Evolutionary conservation across 495 filamentous ascomycete genomes (phyloP).

Genomic region (Usnea hakonensis): DNA sequence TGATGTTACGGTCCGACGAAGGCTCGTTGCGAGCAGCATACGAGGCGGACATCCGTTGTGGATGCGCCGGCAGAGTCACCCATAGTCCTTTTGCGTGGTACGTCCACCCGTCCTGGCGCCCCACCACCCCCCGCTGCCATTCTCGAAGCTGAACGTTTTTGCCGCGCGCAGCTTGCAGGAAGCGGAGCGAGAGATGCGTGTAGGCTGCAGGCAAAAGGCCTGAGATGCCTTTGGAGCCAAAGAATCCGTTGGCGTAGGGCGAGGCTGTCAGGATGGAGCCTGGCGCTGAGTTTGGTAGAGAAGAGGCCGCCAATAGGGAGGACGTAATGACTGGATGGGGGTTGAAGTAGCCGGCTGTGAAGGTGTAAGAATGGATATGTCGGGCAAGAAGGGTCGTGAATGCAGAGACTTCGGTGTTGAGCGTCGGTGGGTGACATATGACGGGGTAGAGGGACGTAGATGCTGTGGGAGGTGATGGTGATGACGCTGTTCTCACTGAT

Average conservation of each 20-base stretch:
- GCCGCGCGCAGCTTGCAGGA: conserved; percentile 56
- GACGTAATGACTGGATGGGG: conserved; percentile 73
- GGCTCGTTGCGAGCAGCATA: background rate
- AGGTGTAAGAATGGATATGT: conserved; percentile 73
- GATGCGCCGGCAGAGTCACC: conserved; percentile 52
- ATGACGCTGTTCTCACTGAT: conserved; percentile 50
- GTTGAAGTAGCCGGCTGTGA: conserved; percentile 98
- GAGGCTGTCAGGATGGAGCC: conserved; percentile 91
- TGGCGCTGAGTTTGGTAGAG: conserved; percentile 44
- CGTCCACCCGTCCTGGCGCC: conserved; percentile 79
- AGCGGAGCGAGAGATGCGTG: conserved; percentile 73
- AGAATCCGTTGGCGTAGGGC: conserved; percentile 93
- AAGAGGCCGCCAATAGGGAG: conserved; percentile 51
- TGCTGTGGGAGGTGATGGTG: conserved; percentile 21
- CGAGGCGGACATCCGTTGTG: background rate
- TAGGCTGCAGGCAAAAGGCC: conserved; percentile 89
- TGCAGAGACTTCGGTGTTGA: conserved; percentile 78
- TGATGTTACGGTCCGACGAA: background rate
- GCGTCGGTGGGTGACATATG: conserved; percentile 21
- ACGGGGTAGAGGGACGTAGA: conserved; percentile 80
- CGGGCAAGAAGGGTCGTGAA: conserved; percentile 63
- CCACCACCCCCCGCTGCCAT: conserved; percentile 78
- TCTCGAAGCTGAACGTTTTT: conserved; percentile 74
- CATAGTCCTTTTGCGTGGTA: conserved; percentile 98
- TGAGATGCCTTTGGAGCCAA: conserved; percentile 76